Evolutionary conservation across 306 rosid genomes (phyloP).

Genomic region (Quercus dentata): DNA sequence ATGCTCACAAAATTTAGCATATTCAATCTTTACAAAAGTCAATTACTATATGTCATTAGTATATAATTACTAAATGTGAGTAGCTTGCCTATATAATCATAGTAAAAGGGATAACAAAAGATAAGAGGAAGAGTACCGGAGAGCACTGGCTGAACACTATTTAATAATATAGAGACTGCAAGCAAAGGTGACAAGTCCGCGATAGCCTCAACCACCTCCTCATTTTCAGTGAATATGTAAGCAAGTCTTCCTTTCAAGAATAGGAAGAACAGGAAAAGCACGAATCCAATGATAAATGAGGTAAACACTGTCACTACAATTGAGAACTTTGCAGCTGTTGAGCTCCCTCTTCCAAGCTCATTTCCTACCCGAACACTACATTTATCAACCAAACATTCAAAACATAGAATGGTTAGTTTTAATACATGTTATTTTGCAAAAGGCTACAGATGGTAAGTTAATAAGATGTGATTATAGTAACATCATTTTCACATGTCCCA

Average conservation of each 20-base stretch:
- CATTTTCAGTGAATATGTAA: slow-evolving; percentile 41
- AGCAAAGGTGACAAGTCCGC: slow-evolving; percentile 44
- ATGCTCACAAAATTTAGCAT: no score
- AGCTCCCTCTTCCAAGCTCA: slow-evolving; percentile 58
- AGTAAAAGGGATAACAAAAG: neutral
- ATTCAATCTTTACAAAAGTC: no score
- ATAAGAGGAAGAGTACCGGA: slow-evolving; percentile 30
- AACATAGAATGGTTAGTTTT: neutral
- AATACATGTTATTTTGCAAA: no score
- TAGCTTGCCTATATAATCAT: neutral
- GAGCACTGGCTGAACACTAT: slow-evolving; percentile 60
- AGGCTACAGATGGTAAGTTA: no score
- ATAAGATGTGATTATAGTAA: no score
- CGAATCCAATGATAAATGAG: slow-evolving; percentile 38
- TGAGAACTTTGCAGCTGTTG: slow-evolving; percentile 48
- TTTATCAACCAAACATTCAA: neutral
- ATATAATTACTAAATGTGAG: no score
- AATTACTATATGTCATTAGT: no score
- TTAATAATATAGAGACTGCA: slow-evolving; percentile 47
- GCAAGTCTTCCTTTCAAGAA: slow-evolving; percentile 36
- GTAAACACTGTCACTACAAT: slow-evolving; percentile 29
- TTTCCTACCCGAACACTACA: slow-evolving; percentile 53
- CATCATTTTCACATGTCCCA: neutral
- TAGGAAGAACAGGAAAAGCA: slow-evolving; percentile 37
- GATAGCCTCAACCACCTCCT: slow-evolving; percentile 37